Evolutionary conservation across 495 filamentous ascomycete genomes (phyloP), one percentile per base, ranked within the genome.

Genomic region (Neurospora africana): DNA sequence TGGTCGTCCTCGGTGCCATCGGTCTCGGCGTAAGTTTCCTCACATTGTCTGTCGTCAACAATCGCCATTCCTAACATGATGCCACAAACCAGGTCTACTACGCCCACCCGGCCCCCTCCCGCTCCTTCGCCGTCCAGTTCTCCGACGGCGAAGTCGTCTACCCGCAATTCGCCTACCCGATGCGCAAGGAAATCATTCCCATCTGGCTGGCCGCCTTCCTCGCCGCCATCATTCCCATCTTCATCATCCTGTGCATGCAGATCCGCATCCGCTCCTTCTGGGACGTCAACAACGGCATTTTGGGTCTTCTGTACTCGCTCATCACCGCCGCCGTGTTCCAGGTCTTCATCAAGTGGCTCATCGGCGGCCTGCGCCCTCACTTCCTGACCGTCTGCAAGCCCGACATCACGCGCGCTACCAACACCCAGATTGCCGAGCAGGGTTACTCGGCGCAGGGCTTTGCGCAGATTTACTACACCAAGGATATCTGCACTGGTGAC

Each of bases 181-280:
- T 86, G 69, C 85, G 87, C 73, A 86, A 86, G 44, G 87, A 90
- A 78, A 87, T 90, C 74, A 79, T 92, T 11, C 87, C 90, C 30
- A 90, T 89, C 75, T 86, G 85, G 78, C 77, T 82, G 0, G 85
- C 88, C 9, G 89, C 87, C 5, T 77, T 91, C 40, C 78, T 91
- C 6, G 82, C 83, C 7, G 75, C 83, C 30, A 72, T 90, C 2
- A 77, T 89, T 69, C 89, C 90, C 19, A 85, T 90, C 79, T 71
- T 82, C 47, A 77, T 90, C 74, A 86, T 91, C 77, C 80, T 86
- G 10, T 75, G 86, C 58, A 82, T 85, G 78, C 88, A 90, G 76
- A 84, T 90, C 72, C 84, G 89, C 11, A 82, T 89, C 40, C 85
- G 87, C 58, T 87, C 84, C 41, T 91, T 91, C 81, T 91, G 88